Base-by-base conservation (phyloP, 1,284 basidiomycete species). In the Papiliotrema flavescens region DNA sequence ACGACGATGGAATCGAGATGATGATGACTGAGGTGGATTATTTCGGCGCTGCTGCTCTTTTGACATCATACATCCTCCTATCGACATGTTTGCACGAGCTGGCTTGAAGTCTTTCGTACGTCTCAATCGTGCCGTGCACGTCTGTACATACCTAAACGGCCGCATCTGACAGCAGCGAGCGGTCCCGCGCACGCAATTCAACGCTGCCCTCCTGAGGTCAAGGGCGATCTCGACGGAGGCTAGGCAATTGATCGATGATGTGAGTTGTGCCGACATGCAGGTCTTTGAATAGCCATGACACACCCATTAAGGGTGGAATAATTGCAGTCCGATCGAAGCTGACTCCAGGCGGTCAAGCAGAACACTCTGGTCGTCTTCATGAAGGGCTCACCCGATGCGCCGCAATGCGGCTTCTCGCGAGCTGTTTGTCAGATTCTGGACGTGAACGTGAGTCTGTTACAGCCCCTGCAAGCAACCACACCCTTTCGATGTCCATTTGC, bases 351-450 rank as follows among this genome's bases (percentile, higher is more conserved):
- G 8, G 83, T 93, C 36, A 78, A 82, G 11, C 74, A 80, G 2
- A 84, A 83, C 57, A 89, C 90, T 0, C 80, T 95, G 4, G 92
- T 96, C 17, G 79, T 96, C 13, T 96, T 96, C 79, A 95, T 96
- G 91, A 96, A 96, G 77, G 91, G 87, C 35, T 85, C 84, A 0
- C 86, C 86, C 1, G 80, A 84, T n/a, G 63, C 77, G 43, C 87
- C 86, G 13, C 83, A 85, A 70, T 88, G 86, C 68, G 87, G 96
- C 20, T 98, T 98, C 82, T 95, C 91, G 22, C 82, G 95, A 47
- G 95, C 94, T 1, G 92, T 90, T 1, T 82, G 90, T 45, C 94
- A 98, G 75, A 85, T 97, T 53, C 81, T 98, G 54, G 89, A 91
- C 57, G 81, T 97, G 35, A 90, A 97, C 78, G 76, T 75, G 51